Conservation (phyloP, 768 basidiomycete genomes). For the Gymnopilus dilepis region DNA sequence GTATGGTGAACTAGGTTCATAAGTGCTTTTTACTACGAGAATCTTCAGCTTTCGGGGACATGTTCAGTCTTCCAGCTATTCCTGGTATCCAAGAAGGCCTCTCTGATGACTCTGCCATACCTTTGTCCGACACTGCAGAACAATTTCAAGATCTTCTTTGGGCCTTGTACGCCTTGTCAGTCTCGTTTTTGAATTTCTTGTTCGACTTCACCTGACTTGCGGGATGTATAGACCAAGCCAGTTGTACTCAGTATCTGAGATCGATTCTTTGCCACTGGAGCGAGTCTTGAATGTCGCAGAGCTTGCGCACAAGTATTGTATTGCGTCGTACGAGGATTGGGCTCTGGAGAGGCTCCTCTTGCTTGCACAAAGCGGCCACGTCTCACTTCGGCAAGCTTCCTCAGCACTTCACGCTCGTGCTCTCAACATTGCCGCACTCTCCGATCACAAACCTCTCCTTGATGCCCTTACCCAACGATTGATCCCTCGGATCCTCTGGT, state of each 20-base stretch:
- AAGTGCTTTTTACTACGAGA: conserved; percentile 47
- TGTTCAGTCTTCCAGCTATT: conserved; percentile 42
- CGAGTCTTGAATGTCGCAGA: conserved; percentile 52
- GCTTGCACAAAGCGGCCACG: conserved; percentile 33
- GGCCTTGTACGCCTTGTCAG: conserved; percentile 55
- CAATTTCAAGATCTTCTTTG: conserved; percentile 56
- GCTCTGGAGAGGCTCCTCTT: conserved; percentile 47
- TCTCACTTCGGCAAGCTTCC: conserved; percentile 36
- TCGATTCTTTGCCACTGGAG: conserved; percentile 37
- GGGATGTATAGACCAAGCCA: conserved; percentile 40
- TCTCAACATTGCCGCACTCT: conserved; percentile 56
- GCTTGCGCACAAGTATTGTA: conserved; percentile 53
- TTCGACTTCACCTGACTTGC: neutral
- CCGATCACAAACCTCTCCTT: conserved; percentile 51
- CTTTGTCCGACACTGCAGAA: conserved; percentile 46
- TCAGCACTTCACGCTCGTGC: conserved; percentile 47
- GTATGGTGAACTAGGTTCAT: conserved; percentile 43
- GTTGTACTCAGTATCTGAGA: conserved; percentile 33
- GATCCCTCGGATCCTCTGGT: conserved; percentile 59
- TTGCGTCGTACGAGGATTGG: conserved; percentile 50
- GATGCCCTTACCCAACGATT: conserved; percentile 53
- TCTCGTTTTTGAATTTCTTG: neutral
- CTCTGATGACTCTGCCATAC: conserved; percentile 38
- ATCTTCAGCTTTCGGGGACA: conserved; percentile 47
- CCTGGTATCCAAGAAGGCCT: conserved; percentile 31